Conservation (phyloP, 345 rosid genomes). For the Gossypium sturtianum region DNA sequence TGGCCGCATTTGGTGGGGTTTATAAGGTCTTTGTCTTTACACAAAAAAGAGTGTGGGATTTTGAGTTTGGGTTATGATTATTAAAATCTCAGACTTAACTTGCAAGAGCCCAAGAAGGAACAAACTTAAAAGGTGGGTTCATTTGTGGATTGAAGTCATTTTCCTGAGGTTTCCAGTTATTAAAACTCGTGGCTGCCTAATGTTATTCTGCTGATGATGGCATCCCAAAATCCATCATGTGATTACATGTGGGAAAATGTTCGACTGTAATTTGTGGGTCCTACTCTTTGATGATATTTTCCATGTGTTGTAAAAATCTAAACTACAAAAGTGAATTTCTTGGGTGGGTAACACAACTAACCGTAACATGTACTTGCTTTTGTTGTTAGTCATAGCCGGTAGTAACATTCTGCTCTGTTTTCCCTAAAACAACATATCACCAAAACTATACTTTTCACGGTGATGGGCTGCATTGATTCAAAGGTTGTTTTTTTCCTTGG, state of each 20-base stretch:
- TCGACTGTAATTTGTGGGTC: conserved; percentile 24
- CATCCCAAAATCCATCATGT: conserved; percentile 52
- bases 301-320: conserved; percentile 48
- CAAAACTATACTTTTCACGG: too few species aligned
- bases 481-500: conserved; percentile 1
- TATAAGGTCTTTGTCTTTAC: neutral
- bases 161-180: conserved; percentile 11
- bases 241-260: conserved; percentile 42
- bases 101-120: conserved; percentile 31
- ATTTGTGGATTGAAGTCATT: conserved; percentile 13
- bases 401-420: too few species aligned
- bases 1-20: conserved; percentile 13
- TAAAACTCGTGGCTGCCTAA: neutral
- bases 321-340: neutral
- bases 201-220: conserved; percentile 18
- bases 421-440: too few species aligned
- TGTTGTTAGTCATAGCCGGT: conserved; percentile 10
- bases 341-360: neutral
- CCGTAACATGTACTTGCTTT: conserved; percentile 26
- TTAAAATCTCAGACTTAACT: conserved; percentile 31
- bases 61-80: conserved; percentile 20
- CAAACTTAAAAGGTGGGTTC: conserved; percentile 11
- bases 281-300: conserved; percentile 18
- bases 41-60: conserved; percentile 14
- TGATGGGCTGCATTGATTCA: neutral